Evolutionary conservation across 1,284 basidiomycete species (phyloP).

Genomic region (Laetiporus sulphureus): DNA sequence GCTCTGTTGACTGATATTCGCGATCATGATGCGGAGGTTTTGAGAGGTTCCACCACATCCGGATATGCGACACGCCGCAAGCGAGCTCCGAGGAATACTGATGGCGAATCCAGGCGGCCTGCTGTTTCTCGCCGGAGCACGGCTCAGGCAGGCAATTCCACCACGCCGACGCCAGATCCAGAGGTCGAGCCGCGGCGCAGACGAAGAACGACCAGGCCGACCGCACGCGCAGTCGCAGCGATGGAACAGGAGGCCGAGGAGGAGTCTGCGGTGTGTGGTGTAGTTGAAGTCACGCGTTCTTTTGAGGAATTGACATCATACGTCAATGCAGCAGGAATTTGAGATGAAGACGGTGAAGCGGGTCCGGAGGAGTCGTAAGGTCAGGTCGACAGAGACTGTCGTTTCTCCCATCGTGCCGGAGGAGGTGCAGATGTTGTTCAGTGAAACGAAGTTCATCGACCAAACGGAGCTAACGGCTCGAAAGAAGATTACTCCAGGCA

Average conservation of each 20-base stretch:
- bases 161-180: constrained; percentile 47
- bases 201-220: constrained; percentile 26
- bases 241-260: constrained; percentile 26
- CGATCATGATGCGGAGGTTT: constrained; percentile 67
- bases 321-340: constrained; percentile 13
- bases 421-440: constrained; percentile 19
- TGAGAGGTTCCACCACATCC: constrained; percentile 19
- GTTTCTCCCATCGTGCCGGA: constrained; percentile 18
- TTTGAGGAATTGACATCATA: not conserved
- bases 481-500: constrained; percentile 28
- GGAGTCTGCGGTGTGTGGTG: constrained; percentile 26
- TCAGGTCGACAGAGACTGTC: constrained; percentile 14
- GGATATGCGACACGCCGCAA: constrained; percentile 14
- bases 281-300: not conserved
- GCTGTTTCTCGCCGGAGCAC: constrained; percentile 31
- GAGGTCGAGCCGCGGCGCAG: constrained; percentile 47
- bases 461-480: constrained; percentile 27
- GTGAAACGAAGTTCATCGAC: constrained; percentile 24
- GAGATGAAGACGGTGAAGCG: constrained; percentile 26
- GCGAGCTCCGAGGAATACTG: constrained; percentile 8
- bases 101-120: constrained; percentile 20
- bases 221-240: constrained; percentile 21
- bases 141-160: constrained; percentile 41
- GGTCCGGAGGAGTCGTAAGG: constrained; percentile 25
- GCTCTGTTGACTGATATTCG: constrained; percentile 74